Base-by-base conservation (phyloP, 176 grass and related monocot genomes). In the Pharus latifolius region DNA sequence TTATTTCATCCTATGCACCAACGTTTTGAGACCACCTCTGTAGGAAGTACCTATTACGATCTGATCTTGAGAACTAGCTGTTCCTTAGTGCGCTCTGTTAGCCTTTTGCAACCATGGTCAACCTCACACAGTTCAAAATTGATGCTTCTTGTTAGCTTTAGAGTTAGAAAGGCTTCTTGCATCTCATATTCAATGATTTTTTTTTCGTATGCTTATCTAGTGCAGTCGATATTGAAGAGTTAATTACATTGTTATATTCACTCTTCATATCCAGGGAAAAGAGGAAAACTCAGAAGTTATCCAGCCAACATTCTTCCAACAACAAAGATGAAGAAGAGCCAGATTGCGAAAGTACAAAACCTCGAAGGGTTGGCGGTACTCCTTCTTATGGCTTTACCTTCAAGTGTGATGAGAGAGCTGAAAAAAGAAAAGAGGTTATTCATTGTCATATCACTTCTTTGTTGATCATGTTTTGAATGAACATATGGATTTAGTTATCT, bases 351-450 rank as follows among this genome's bases (percentile, higher is more conserved):
- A 86, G 63, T 58, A 43, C 78, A 52, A 86, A 77, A 49, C 56
- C 70, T 70, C 56, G 25, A 75, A 78, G 74, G 53, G 31, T 30
- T 62, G 70, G 62, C 15, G 56, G 56, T 27, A 69, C 69, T 69
- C 85, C 85, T 62, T 65, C 85, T 18, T 88, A 88, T 10, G 80
- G 75, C 14, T 88, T 88, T 49, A 79, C 80, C 59, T 88, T 88
- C 75, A 88, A 88, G 63, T 88, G 85, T 25, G 70, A 88, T n/a
- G 85, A 88, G 69, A 79, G 85, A 69, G 81, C 85, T 59, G 80
- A 88, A 50, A 88, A 88, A 75, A 83, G 85, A 57, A 42, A 71
- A 70, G 85, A 88, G 70, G 85, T 83, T 59, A 72, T 23, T 19
- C 63, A 23, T 40, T 52, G 5, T 73, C 65, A 13, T 18, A 25